A percentile compares a stretch with the other conserved stretches of the same genome.
Evolutionary conservation across 331 rosid genomes (phyloP).

Genomic region (Rosa hybrid): DNA sequence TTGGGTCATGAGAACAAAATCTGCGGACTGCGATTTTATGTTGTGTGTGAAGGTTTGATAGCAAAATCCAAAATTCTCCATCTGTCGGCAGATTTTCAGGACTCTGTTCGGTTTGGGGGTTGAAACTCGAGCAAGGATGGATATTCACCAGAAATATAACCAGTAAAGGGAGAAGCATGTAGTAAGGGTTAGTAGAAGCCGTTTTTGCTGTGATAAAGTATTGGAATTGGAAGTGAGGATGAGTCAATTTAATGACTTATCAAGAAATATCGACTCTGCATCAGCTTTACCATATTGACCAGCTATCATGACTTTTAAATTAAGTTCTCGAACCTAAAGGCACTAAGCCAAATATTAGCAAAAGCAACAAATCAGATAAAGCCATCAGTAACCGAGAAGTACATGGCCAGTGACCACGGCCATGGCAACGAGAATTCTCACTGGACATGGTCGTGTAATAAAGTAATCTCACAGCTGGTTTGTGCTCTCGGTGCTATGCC

Average conservation of each 20-base stretch:
- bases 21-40: neutral
- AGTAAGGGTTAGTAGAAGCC: neutral
- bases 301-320: too few species aligned
- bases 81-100: neutral
- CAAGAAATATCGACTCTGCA: too few species aligned
- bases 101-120: neutral
- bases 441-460: too few species aligned
- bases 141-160: neutral
- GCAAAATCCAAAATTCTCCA: neutral
- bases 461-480: too few species aligned
- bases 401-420: neutral
- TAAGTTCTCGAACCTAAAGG: too few species aligned
- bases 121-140: neutral
- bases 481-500: too few species aligned
- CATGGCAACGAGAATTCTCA: slow-evolving; percentile 34
- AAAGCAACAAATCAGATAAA: too few species aligned
- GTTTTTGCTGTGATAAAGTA: neutral
- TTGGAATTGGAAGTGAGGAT: neutral
- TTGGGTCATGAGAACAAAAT: neutral
- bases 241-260: too few species aligned
- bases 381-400: too few species aligned
- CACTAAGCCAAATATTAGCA: too few species aligned
- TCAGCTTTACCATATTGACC: too few species aligned
- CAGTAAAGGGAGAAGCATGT: neutral
- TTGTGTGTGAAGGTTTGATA: neutral